Evolutionary conservation across 164 flowering plant genomes (phyloP).

Genomic region (Pachysandra terminalis): DNA sequence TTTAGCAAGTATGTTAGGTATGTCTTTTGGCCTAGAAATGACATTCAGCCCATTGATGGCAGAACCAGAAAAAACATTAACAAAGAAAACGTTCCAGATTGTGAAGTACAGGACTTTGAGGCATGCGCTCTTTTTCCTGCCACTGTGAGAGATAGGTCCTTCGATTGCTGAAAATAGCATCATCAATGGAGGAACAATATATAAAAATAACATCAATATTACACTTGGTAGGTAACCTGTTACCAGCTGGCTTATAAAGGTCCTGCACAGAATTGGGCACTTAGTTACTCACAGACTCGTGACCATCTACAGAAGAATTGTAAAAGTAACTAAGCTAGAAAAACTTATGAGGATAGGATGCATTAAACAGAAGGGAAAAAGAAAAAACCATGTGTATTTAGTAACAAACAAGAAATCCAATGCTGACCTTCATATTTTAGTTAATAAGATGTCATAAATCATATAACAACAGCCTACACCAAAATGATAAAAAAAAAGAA

Average conservation of each 20-base stretch:
- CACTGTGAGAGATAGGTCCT: slow-evolving; percentile 80
- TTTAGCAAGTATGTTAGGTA: slow-evolving; percentile 61
- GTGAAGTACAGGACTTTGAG: slow-evolving; percentile 71
- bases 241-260: slow-evolving; percentile 47
- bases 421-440: no score
- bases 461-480: no score
- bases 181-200: slow-evolving; percentile 78
- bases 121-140: slow-evolving; percentile 87
- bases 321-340: no score
- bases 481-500: no score
- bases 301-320: no score
- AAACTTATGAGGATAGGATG: no score
- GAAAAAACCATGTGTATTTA: no score
- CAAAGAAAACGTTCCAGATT: slow-evolving; percentile 95
- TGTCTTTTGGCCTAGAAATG: slow-evolving; percentile 52
- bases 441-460: no score
- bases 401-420: no score
- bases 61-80: slow-evolving; percentile 74
- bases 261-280: slow-evolving; percentile 43
- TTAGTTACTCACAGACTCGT: neutral
- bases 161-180: slow-evolving; percentile 74
- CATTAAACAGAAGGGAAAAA: no score
- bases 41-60: slow-evolving; percentile 50
- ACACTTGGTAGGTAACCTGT: slow-evolving; percentile 98
- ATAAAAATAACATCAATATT: slow-evolving; percentile 57